A percentile compares a stretch with the other conserved stretches of the same genome.
These are phyloP conservation scores for Penicillium sp. DNA, from an alignment of 2,329 filamentous ascomycete genomes.

Conservation along the genomic window DNA sequence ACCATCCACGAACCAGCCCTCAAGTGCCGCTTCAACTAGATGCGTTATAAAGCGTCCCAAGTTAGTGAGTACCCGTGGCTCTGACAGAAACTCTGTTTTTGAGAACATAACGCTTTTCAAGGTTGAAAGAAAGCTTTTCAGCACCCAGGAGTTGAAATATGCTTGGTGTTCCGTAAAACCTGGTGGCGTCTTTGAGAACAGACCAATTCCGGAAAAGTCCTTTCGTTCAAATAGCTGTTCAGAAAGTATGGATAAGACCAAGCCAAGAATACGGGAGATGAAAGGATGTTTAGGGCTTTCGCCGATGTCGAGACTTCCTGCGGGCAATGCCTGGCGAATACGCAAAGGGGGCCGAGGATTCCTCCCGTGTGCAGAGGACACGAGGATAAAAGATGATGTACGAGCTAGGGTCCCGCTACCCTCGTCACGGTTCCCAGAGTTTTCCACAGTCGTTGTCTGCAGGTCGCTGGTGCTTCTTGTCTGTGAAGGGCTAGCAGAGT, in stretches of 20 bases:
- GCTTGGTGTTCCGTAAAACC: slow-evolving; percentile 94
- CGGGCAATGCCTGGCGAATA: slow-evolving; percentile 66
- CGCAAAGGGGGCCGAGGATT: slow-evolving; percentile 64
- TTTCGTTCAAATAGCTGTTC: slow-evolving; percentile 86
- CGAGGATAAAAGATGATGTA: slow-evolving; percentile 87
- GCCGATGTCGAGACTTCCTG: slow-evolving; percentile 58
- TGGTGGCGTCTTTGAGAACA: slow-evolving; percentile 87
- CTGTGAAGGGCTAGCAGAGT: slow-evolving; percentile 80
- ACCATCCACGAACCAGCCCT: slow-evolving; percentile 94
- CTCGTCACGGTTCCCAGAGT: slow-evolving; percentile 50
- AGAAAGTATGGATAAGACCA: slow-evolving; percentile 79
- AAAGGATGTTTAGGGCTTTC: slow-evolving; percentile 66
- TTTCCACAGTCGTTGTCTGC: slow-evolving; percentile 68
- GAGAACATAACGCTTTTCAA: slow-evolving; percentile 72
- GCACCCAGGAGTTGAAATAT: slow-evolving; percentile 89
- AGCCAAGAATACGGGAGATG: slow-evolving; percentile 75
- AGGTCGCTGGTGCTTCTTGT: slow-evolving; percentile 71
- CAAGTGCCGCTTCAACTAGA: slow-evolving; percentile 87
- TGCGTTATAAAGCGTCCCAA: slow-evolving; percentile 80
- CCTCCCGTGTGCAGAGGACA: slow-evolving; percentile 71
- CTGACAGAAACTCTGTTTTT: slow-evolving; percentile 73
- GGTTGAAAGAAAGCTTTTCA: slow-evolving; percentile 74
- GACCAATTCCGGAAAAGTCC: slow-evolving; percentile 84
- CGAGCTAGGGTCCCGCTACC: slow-evolving; percentile 71
- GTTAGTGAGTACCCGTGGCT: slow-evolving; percentile 85